A percentile compares a stretch with the other conserved stretches of the same genome.
phyloP scores from a whole-genome alignment of 2,329 filamentous ascomycete genomes.

The Coleophoma eucalyptorum region DNA sequence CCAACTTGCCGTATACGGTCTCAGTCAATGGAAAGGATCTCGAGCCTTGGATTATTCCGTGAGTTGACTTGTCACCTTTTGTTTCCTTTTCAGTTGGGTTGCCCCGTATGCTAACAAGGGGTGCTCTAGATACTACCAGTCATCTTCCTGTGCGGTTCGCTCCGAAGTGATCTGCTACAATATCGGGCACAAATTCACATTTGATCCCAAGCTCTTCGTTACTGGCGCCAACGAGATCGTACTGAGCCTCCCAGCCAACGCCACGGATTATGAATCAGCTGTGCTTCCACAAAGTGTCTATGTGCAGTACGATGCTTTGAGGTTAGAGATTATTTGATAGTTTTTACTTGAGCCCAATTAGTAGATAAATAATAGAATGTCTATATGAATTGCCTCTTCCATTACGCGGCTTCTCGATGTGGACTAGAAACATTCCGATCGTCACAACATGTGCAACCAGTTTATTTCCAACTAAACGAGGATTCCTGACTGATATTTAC shows the following conservation, averaged over 20 bases:
- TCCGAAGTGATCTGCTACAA: conserved; percentile 60
- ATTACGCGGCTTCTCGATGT: too few relatives aligned
- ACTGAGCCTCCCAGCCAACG: conserved; percentile 55
- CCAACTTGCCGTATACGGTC: conserved; percentile 48
- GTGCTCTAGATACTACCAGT: conserved; percentile 43
- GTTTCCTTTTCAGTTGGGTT: background rate
- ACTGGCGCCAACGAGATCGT: conserved; percentile 51
- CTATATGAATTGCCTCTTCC: too few relatives aligned
- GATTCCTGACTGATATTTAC: too few relatives aligned
- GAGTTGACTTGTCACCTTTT: conserved; percentile 17
- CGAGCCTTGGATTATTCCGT: conserved; percentile 54
- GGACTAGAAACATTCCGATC: too few relatives aligned
- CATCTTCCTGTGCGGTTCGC: conserved; percentile 56
- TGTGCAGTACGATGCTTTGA: conserved; percentile 62
- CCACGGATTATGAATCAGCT: conserved; percentile 54
- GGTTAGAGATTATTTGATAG: conserved; percentile 47
- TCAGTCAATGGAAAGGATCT: conserved; percentile 40
- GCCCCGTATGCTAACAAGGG: conserved; percentile 6
- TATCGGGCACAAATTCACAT: conserved; percentile 54
- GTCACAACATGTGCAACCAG: too few relatives aligned
- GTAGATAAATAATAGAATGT: too few relatives aligned
- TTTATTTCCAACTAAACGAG: too few relatives aligned
- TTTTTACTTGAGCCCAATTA: too few relatives aligned
- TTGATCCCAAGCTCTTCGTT: conserved; percentile 44
- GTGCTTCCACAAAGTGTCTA: conserved; percentile 51